These are phyloP conservation scores for Penicillium hesseltinei DNA, from an alignment of 2,329 filamentous ascomycete species.

Conservation along the genomic window DNA sequence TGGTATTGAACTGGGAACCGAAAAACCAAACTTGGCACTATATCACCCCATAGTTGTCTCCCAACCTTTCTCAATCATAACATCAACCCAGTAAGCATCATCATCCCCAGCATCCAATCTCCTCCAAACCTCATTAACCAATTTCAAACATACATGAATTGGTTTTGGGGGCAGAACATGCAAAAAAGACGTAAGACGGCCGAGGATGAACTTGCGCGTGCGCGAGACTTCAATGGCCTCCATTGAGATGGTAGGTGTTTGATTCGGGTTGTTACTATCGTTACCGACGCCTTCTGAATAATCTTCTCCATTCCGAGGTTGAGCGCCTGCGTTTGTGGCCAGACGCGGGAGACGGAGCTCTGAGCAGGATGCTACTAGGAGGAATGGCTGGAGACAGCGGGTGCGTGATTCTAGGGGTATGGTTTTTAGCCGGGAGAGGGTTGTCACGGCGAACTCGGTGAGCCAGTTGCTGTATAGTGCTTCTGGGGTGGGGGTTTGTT, in stretches of 20 bases:
- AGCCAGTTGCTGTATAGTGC: conserved; percentile 42
- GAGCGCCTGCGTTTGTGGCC: conserved; percentile 9
- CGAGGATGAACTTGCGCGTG: conserved; percentile 50
- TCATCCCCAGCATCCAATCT: conserved; percentile 48
- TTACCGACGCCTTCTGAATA: conserved; percentile 16
- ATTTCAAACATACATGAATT: conserved; percentile 49
- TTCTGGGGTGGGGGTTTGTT: conserved; percentile 7
- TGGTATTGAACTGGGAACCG: neutral
- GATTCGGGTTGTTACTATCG: conserved; percentile 22
- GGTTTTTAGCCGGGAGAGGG: conserved; percentile 49
- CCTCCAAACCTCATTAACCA: conserved; percentile 55
- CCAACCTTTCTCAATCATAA: conserved; percentile 58
- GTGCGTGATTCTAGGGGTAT: conserved; percentile 55
- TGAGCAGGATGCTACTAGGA: conserved; percentile 52
- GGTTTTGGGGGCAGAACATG: conserved; percentile 54
- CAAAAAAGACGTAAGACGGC: conserved; percentile 47
- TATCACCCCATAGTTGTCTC: conserved; percentile 52
- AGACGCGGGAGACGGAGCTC: conserved; percentile 50
- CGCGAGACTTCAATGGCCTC: conserved; percentile 48
- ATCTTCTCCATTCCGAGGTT: neutral
- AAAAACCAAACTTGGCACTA: neutral
- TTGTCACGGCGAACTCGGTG: conserved; percentile 52
- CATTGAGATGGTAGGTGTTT: conserved; percentile 31
- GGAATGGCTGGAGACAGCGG: conserved; percentile 53
- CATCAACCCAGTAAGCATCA: conserved; percentile 55